These are phyloP conservation scores for Tolypocladium cylindrosporum DNA, from an alignment of 2,329 filamentous ascomycete species.

Conservation along the genomic window DNA sequence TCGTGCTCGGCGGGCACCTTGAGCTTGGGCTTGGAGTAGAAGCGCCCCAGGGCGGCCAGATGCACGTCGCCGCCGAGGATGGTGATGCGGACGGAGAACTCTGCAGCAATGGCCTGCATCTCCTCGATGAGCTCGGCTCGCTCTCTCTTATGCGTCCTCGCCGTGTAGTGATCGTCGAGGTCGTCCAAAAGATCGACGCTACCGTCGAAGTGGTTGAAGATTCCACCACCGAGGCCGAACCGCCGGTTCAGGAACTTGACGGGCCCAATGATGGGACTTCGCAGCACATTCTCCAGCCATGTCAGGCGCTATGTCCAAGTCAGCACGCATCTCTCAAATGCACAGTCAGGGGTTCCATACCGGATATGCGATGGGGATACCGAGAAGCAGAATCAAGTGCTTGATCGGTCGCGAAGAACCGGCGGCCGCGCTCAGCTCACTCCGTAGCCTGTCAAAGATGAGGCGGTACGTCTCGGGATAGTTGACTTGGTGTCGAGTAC, in stretches of 20 bases:
- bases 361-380: conserved; percentile 79
- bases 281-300: conserved; percentile 92
- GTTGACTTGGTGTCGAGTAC: conserved; percentile 88
- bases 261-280: conserved; percentile 76
- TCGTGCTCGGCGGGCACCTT: conserved; percentile 71
- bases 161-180: conserved; percentile 92
- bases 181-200: conserved; percentile 89
- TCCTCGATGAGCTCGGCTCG: conserved; percentile 68
- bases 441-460: conserved; percentile 66
- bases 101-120: conserved; percentile 72
- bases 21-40: conserved; percentile 82
- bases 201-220: conserved; percentile 93
- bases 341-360: conserved; percentile 31
- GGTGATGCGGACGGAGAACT: conserved; percentile 81
- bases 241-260: conserved; percentile 84
- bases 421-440: conserved; percentile 61
- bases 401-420: conserved; percentile 66
- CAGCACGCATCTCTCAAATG: conserved; percentile 1
- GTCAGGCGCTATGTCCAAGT: conserved; percentile 55
- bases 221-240: conserved; percentile 71
- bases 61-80: conserved; percentile 94
- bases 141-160: conserved; percentile 83
- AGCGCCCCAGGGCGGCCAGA: conserved; percentile 81
- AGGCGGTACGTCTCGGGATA: conserved; percentile 84
- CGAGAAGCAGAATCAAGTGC: conserved; percentile 78